Base-by-base conservation (phyloP, 1,284 basidiomycete species). In the Meira miltonrushii region DNA sequence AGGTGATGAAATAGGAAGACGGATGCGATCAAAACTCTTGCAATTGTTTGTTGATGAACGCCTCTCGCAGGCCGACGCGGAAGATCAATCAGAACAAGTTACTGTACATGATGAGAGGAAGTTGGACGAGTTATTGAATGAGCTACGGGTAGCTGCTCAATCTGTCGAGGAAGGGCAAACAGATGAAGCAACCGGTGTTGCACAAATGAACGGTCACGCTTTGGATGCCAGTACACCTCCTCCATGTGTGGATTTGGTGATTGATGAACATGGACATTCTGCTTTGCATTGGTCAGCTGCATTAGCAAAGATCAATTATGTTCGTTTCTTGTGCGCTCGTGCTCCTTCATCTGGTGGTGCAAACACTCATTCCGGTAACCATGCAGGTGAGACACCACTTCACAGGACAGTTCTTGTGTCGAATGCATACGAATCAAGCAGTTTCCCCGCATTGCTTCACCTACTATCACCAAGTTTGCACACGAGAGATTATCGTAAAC, bases 211-310 rank as follows among this genome's bases (percentile, higher is more conserved):
- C 19, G 82, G 84, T 11, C 81, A 84, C 28, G 85, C 90, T 56
- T 86, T 83, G 64, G 83, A 85, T 65, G 82, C 82, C 25, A 88
- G 89, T 61, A 87, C 89, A 65, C 84, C 88, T 0, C 71, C 73
- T 17, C 73, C 82, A 2, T 82, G 89, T 3, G 77, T 90, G 2
- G 84, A 87, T 57, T 79, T 87, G 23, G 67, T 77, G 50, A 74
- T 74, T 40, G 95, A 99, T 73, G 91, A 96, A 65, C 88, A 93
- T 72, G 90, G 92, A 0, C 94, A 99, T 79, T 92, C 92, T 0
- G 88, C 94, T 6, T 82, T 99, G 28, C 95, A 99, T 78, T 85
- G 96, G 75, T 93, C 95, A 0, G 87, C 91, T 6, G 90, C 92
- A 39, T 83, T 97, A 46, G 91, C 87, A 1, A 85, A 88, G 23